phyloP scores from a whole-genome alignment of 2,329 filamentous ascomycete genomes.

The Penicillium sumatraense region DNA sequence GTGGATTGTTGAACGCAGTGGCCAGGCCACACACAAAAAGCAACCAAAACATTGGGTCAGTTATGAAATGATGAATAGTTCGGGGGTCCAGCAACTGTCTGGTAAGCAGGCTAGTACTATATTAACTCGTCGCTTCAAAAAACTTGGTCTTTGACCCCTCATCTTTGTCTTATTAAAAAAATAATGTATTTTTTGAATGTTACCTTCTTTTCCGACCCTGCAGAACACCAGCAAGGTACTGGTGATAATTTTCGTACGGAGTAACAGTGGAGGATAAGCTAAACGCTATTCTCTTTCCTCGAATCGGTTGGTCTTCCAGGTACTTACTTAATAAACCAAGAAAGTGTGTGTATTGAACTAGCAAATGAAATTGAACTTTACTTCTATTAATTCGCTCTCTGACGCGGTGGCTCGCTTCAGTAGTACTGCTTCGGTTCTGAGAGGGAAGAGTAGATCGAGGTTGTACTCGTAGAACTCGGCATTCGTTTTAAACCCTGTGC shows the following conservation, averaged over 20 bases:
- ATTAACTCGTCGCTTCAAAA: neutral
- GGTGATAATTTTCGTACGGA: slow-evolving; percentile 6
- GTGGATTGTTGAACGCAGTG: slow-evolving; percentile 41
- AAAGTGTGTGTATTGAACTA: too few species aligned
- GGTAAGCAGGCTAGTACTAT: slow-evolving; percentile 5
- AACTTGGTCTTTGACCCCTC: slow-evolving; percentile 3
- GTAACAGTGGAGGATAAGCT: neutral
- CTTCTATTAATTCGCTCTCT: too few species aligned
- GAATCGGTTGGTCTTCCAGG: too few species aligned
- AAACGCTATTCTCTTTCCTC: neutral
- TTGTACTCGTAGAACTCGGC: too few species aligned
- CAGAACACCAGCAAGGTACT: neutral
- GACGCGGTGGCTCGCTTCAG: too few species aligned
- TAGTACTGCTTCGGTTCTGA: too few species aligned
- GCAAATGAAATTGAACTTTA: too few species aligned
- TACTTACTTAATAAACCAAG: too few species aligned
- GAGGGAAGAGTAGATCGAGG: too few species aligned
- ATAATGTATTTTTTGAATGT: slow-evolving; percentile 16
- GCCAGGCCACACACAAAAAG: slow-evolving; percentile 9
- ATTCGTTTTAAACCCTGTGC: too few species aligned
- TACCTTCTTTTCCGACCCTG: slow-evolving; percentile 12
- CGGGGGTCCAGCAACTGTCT: neutral
- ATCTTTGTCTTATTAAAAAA: too few species aligned
- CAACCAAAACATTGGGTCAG: slow-evolving; percentile 7
- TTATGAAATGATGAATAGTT: neutral